Evolutionary conservation across 805 yeast species (phyloP).

Genomic region (Candida boidinii): DNA sequence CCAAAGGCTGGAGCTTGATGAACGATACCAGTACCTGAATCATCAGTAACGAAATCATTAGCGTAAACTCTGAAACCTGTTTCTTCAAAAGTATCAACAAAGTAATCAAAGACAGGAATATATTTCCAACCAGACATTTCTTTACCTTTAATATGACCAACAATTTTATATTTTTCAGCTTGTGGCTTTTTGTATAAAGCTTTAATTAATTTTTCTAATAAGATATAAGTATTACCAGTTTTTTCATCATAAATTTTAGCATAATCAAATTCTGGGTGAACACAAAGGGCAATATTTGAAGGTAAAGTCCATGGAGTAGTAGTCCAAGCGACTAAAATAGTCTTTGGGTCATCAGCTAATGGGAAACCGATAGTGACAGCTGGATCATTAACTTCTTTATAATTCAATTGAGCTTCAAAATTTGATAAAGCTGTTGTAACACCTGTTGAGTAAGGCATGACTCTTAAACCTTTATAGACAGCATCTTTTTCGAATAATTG

Average conservation of each 20-base stretch:
- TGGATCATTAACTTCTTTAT: slow-evolving; percentile 95
- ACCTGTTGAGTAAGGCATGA: slow-evolving; percentile 98
- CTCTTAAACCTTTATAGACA: slow-evolving; percentile 92
- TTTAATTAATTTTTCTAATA: slow-evolving; percentile 75
- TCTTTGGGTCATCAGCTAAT: slow-evolving; percentile 68
- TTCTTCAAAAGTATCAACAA: slow-evolving; percentile 64
- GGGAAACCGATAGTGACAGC: slow-evolving; percentile 92
- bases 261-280: slow-evolving; percentile 84
- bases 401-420: slow-evolving; percentile 97
- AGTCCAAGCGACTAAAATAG: slow-evolving; percentile 93
- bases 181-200: slow-evolving; percentile 92
- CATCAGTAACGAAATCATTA: slow-evolving; percentile 81
- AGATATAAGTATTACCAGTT: slow-evolving; percentile 68
- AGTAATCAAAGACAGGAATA: slow-evolving; percentile 77
- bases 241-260: slow-evolving; percentile 89
- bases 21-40: slow-evolving; percentile 98
- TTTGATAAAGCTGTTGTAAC: slow-evolving; percentile 93
- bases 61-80: slow-evolving; percentile 75
- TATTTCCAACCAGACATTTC: slow-evolving; percentile 75
- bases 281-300: slow-evolving; percentile 85
- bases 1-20: slow-evolving; percentile 99
- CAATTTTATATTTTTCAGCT: slow-evolving; percentile 75
- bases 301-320: slow-evolving; percentile 99
- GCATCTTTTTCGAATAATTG: slow-evolving; percentile 76
- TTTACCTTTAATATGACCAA: slow-evolving; percentile 72